Percentiles rank a stretch among this genome's conserved stretches.
These are phyloP conservation scores for Begonia peltatifolia DNA, from an alignment of 306 rosid genomes.

Conservation along the genomic window DNA sequence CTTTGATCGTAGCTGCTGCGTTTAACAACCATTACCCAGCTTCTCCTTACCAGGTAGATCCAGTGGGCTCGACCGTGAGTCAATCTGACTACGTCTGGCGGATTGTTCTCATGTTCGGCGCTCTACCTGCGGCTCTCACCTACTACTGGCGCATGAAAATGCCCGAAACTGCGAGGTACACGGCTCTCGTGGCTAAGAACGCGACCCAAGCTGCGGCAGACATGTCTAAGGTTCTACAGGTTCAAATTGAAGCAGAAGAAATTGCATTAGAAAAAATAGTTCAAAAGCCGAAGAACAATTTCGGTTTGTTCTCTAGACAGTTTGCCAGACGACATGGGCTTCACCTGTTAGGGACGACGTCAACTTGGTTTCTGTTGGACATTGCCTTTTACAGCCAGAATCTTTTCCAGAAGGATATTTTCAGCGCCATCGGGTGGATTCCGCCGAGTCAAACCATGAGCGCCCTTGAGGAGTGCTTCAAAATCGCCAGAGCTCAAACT, in stretches of 20 bases:
- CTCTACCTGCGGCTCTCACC: constrained; percentile 7
- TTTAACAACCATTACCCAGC: not conserved
- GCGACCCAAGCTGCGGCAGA: constrained; percentile 10
- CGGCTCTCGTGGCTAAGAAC: constrained; percentile 9
- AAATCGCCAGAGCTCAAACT: constrained; percentile 2
- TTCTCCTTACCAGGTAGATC: not conserved
- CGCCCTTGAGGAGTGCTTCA: not conserved
- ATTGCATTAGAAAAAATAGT: not conserved
- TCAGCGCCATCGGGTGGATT: not conserved
- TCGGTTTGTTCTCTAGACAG: constrained; percentile 3
- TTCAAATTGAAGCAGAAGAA: constrained; percentile 1
- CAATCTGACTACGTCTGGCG: constrained; percentile 1
- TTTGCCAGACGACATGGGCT: not conserved
- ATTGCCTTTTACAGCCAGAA: constrained; percentile 7
- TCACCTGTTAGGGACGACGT: constrained; percentile 3
- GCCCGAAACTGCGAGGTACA: constrained; percentile 12
- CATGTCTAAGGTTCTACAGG: constrained; percentile 9
- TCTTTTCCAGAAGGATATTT: constrained; percentile 10
- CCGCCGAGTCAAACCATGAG: not conserved
- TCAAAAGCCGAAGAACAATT: not conserved
- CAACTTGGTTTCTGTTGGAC: constrained; percentile 7
- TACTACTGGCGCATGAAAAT: constrained; percentile 7
- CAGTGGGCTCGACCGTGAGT: not conserved
- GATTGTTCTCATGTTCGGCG: constrained; percentile 7
- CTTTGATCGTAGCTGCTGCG: constrained; percentile 2